phyloP scores from a whole-genome alignment of 192 early-diverging fungal genomes.

The Dissophora globulifera region DNA sequence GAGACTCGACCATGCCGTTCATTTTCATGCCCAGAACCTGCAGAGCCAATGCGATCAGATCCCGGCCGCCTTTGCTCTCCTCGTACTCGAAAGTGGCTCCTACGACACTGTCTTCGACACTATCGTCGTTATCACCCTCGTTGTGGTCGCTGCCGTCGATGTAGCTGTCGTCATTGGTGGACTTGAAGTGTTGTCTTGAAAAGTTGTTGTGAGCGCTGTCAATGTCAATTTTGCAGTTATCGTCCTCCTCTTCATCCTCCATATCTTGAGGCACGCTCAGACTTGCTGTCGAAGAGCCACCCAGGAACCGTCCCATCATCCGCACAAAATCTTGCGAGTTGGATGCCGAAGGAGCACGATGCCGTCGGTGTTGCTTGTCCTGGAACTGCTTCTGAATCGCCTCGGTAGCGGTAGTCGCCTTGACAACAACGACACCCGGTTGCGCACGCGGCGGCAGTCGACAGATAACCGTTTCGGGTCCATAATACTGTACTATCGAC shows the following conservation, averaged over 20 bases:
- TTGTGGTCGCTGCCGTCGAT: too few relatives aligned
- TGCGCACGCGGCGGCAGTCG: conserved; percentile 69
- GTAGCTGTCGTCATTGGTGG: too few relatives aligned
- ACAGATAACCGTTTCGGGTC: conserved; percentile 75
- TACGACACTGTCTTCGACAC: not conserved
- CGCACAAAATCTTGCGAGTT: conserved; percentile 21
- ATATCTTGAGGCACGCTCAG: conserved; percentile 12
- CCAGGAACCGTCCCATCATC: conserved; percentile 33
- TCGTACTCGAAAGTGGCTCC: conserved; percentile 65
- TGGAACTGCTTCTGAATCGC: too few relatives aligned
- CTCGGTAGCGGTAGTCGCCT: conserved; percentile 11
- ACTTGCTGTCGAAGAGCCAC: conserved; percentile 6
- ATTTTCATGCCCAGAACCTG: conserved; percentile 80
- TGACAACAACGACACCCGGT: conserved; percentile 66
- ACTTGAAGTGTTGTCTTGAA: too few relatives aligned
- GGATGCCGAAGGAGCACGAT: not conserved
- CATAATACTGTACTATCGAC: conserved; percentile 67
- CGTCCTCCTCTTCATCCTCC: not conserved
- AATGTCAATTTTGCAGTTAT: too few relatives aligned
- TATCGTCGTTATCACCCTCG: not conserved
- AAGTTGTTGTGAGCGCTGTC: too few relatives aligned
- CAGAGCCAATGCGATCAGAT: conserved; percentile 79
- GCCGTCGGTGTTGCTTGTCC: not conserved
- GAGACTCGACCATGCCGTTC: conserved; percentile 67
- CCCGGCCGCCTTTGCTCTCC: conserved; percentile 73